These are phyloP conservation scores for Cladosporium cucumerinum DNA, from an alignment of 2,329 filamentous ascomycete genomes.

Conservation along the genomic window DNA sequence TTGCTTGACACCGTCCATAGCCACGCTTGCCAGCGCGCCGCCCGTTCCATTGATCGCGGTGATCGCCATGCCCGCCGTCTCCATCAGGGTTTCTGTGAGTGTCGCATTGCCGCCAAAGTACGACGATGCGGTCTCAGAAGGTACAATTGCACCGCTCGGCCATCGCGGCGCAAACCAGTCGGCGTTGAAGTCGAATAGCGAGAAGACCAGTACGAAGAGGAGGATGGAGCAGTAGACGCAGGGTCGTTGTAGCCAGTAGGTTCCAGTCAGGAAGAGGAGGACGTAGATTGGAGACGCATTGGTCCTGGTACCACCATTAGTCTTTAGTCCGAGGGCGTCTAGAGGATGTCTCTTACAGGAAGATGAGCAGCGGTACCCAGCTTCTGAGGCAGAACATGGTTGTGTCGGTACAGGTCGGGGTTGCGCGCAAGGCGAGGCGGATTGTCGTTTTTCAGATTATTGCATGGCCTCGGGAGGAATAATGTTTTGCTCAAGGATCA, in stretches of 20 bases:
- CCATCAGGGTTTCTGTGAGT: constrained; percentile 53
- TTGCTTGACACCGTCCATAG: constrained; percentile 58
- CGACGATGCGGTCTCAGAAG: constrained; percentile 36
- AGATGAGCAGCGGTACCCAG: constrained; percentile 50
- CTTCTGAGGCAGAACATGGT: constrained; percentile 67
- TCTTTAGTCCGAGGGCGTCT: not conserved
- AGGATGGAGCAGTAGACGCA: constrained; percentile 98
- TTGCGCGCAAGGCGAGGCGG: not conserved
- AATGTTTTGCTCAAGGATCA: not conserved
- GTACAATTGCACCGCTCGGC: constrained; percentile 25
- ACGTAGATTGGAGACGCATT: constrained; percentile 50
- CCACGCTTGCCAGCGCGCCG: constrained; percentile 62
- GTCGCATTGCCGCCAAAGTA: constrained; percentile 33
- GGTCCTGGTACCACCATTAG: constrained; percentile 34
- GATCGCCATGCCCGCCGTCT: constrained; percentile 56
- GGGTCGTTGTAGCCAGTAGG: constrained; percentile 92
- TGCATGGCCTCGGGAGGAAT: constrained; percentile 9
- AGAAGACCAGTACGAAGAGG: constrained; percentile 89
- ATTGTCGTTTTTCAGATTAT: constrained; percentile 5
- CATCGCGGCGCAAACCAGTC: constrained; percentile 89
- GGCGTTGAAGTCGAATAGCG: constrained; percentile 87
- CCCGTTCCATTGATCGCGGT: constrained; percentile 66
- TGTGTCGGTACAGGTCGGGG: constrained; percentile 16
- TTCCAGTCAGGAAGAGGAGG: constrained; percentile 67
- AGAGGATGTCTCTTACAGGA: constrained; percentile 44